These are phyloP conservation scores for Nemania sp. DNA, from an alignment of 2,329 filamentous ascomycete genomes.

Conservation along the genomic window DNA sequence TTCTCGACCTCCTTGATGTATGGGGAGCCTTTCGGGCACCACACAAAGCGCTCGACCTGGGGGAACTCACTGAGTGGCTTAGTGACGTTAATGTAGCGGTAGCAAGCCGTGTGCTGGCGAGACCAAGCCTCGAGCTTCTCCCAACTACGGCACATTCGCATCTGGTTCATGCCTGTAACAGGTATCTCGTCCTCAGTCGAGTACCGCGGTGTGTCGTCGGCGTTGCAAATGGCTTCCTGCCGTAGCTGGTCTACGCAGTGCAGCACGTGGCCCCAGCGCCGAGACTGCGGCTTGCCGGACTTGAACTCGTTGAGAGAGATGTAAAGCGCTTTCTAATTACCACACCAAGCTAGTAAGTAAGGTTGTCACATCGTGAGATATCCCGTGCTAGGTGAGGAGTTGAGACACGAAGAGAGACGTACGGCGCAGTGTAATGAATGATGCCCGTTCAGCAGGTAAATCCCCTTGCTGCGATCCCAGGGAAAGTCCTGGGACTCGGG, in stretches of 20 bases:
- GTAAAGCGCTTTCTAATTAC: slow-evolving; percentile 16
- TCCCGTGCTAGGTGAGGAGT: no score
- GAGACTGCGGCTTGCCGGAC: background rate
- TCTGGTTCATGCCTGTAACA: slow-evolving; percentile 19
- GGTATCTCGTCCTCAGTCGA: background rate
- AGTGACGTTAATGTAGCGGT: no score
- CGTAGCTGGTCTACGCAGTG: slow-evolving; percentile 28
- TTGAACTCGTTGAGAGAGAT: slow-evolving; percentile 16
- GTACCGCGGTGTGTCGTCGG: slow-evolving; percentile 31
- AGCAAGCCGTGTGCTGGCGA: slow-evolving; percentile 11
- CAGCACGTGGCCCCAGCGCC: slow-evolving; percentile 14
- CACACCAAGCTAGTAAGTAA: background rate
- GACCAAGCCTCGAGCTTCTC: slow-evolving; percentile 21
- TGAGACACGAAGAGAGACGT: background rate
- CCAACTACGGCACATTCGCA: slow-evolving; percentile 23
- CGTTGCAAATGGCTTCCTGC: slow-evolving; percentile 27
- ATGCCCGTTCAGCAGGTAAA: slow-evolving; percentile 22
- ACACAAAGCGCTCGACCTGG: no score
- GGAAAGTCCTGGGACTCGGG: slow-evolving; percentile 14
- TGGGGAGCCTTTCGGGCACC: no score
- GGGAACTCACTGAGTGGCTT: no score
- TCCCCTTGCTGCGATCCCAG: slow-evolving; percentile 23
- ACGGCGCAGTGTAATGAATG: slow-evolving; percentile 25
- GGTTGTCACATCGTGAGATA: no score
- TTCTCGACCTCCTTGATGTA: no score